A percentile compares a stretch with the other conserved stretches of the same genome.
phyloP scores from a whole-genome alignment of 495 filamentous ascomycete species.

The Thermochaetoides thermophila region DNA sequence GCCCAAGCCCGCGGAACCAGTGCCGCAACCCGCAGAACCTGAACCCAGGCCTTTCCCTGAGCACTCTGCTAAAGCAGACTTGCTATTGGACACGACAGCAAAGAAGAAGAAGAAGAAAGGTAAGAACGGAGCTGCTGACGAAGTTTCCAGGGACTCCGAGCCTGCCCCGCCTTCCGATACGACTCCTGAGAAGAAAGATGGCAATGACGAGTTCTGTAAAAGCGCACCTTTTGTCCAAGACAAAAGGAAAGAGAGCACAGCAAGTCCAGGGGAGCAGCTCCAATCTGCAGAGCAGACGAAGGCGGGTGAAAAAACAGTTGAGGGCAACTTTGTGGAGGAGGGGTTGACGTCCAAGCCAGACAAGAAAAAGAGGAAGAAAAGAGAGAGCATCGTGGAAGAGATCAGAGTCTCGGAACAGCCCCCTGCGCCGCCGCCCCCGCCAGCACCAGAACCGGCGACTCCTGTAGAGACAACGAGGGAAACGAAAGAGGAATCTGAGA shows the following conservation, averaged over 20 bases:
- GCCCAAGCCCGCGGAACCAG: constrained; percentile 13
- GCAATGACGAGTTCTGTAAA: not conserved
- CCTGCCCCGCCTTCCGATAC: constrained; percentile 4
- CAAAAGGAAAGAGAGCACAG: too few species aligned
- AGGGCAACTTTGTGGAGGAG: not conserved
- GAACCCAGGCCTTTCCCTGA: too few species aligned
- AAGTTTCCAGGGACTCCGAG: not conserved
- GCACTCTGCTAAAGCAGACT: too few species aligned
- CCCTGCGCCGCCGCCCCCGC: constrained; percentile 7
- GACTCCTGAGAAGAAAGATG: constrained; percentile 1
- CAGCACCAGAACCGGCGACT: constrained; percentile 8
- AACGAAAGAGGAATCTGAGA: not conserved
- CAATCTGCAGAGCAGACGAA: too few species aligned
- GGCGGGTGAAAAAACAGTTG: not conserved
- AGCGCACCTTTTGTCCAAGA: too few species aligned
- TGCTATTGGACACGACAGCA: too few species aligned
- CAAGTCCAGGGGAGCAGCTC: too few species aligned
- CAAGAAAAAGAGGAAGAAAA: constrained; percentile 2
- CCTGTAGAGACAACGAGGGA: too few species aligned
- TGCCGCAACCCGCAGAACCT: constrained; percentile 7
- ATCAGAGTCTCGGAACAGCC: too few species aligned
- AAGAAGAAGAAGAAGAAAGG: constrained; percentile 11
- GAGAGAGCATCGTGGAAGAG: constrained; percentile 1
- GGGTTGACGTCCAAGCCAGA: not conserved
- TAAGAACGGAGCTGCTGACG: constrained; percentile 5